Base-by-base conservation (phyloP, 1,284 basidiomycete genomes). In the Moniliella sp. region DNA sequence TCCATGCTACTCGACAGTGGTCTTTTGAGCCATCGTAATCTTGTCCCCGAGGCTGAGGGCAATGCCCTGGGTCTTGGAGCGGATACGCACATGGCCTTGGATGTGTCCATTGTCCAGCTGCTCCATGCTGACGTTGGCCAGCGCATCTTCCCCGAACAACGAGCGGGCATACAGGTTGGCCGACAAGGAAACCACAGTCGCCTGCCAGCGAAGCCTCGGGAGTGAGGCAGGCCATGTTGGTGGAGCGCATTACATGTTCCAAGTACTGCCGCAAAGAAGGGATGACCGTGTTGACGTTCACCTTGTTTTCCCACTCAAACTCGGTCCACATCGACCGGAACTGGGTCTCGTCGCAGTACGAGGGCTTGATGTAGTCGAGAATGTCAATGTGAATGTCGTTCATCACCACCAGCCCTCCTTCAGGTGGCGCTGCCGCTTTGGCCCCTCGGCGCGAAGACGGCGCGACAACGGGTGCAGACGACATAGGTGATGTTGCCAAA, bases 311-410 rank as follows among this genome's bases (percentile, higher is more conserved):
- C 84, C 84, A 93, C 62, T 91, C 83, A 48, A 91, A 91, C 63
- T 88, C 84, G 30, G 82, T 91, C 83, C 83, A 88, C 81, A 86
- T 86, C 31, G 41, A 45, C 18, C 69, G 39, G 54, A 81, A 81
- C 71, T 88, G 80, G 18, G 78, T 75, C 62, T 99, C 88, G 37
- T 77, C 91, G 64, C 84, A 91, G 56, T 80, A 80, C 3, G 84
- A 82, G 0, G 88, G 86, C 61, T 91, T 83, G 67, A 97, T 97
- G 63, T 94, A 97, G 62, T 94, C 88, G 79, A 97, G 88, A 47
- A 97, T 94, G 62, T 97, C 91, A 45, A 94, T 82, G 63, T 94
- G 84, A 38, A 94, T 86, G 63, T 94, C 88, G 62, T 84, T 93
- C 52, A 94, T 63, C 30, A 97, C 86, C 15, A 66, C 64, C 82